Conservation (phyloP, 1,139 yeast species). For the Sugiyamaella castrensis region DNA sequence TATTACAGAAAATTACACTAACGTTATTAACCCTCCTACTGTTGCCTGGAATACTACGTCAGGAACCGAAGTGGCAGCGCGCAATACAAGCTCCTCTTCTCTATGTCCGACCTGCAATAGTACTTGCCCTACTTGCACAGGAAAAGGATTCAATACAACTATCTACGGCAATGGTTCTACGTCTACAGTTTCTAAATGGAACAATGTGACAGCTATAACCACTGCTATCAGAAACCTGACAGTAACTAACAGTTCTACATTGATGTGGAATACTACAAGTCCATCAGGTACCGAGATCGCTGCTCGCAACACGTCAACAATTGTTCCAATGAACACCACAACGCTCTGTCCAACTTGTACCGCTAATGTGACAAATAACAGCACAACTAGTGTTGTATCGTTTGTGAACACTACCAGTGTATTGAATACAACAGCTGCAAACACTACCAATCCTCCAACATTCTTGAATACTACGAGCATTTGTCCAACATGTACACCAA, state of each 20-base stretch:
- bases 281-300: slow-evolving; percentile 4
- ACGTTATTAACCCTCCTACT: neutral
- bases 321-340: neutral
- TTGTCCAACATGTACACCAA: neutral
- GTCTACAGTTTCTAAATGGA: neutral
- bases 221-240: slow-evolving; percentile 1
- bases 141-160: neutral
- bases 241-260: slow-evolving; percentile 6
- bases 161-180: neutral
- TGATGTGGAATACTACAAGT: neutral
- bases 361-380: neutral
- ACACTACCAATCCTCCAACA: neutral
- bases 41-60: slow-evolving; percentile 2
- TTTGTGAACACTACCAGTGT: neutral
- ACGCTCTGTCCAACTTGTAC: slow-evolving; percentile 5
- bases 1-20: too few relatives aligned
- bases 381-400: neutral
- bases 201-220: neutral
- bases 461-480: neutral
- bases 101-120: too few relatives aligned
- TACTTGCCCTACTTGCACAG: slow-evolving; percentile 6
- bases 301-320: slow-evolving; percentile 1
- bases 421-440: neutral
- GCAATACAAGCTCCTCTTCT: slow-evolving; percentile 7
- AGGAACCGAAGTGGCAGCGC: slow-evolving; percentile 2